Base-by-base conservation (phyloP, 768 basidiomycete genomes). In the Boletellus emodensis region DNA sequence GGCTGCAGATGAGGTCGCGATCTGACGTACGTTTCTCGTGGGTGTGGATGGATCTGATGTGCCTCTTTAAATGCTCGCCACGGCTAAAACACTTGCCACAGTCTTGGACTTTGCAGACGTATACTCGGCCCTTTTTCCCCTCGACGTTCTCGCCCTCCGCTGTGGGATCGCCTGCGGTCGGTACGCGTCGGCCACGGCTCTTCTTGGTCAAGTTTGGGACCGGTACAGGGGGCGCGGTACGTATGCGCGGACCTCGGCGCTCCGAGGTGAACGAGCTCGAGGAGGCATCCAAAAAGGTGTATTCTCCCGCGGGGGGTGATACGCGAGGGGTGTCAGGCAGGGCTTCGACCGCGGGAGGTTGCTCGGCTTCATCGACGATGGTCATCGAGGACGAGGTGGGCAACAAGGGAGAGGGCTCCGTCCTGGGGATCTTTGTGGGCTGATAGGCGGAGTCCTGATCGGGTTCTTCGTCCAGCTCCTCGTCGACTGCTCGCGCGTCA, bases 151-250 rank as follows among this genome's bases (percentile, higher is more conserved):
- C 68, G 33, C 51, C 41, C 46, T 70, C 68, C 15, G 43, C 2
- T 11, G 48, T 15, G 6, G 57, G 14, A 36, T 70, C 68, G 0
- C 35, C 66, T 39, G 68, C 65, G 1, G 83, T 87, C 5, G 87
- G 87, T 18, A 90, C 87, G 51, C 84, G 78, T 34, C 87, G 80
- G 12, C 87, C 87, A 46, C 87, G 81, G 58, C 84, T 85, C 71
- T 86, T 87, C 74, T 89, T 90, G 40, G 83, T 89, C 53, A 90
- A 63, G 66, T 87, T 85, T 33, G 87, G 86, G 37, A 88, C 84
- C 12, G 86, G 86, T 24, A 83, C 74, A 20, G 86, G 86, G 41
- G 82, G 75, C 6, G 76, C 73, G 11, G 77, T 76, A 50, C 80
- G 78, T 57, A 79, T 73, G 39, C 76, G 76, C 17, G 79, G 73